Base-by-base conservation (phyloP, 768 basidiomycete genomes). In the Agrocybe pediades region DNA sequence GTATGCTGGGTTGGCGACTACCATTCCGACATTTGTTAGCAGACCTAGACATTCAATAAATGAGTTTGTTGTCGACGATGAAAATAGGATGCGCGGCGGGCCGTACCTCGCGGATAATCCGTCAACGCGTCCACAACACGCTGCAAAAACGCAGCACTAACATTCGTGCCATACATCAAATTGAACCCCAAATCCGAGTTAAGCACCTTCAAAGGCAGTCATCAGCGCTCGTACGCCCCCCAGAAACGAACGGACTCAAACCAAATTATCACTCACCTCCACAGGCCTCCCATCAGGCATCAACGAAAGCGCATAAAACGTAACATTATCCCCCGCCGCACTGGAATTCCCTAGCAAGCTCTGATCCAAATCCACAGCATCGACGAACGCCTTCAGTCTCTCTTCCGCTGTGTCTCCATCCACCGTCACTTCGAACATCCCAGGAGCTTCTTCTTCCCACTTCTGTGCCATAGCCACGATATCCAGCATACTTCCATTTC, bases 11-110 rank as follows among this genome's bases (percentile, higher is more conserved):
- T 77, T 77, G n/a, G 76, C 72, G 11, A 75, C 71, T 8, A 79
- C 69, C 76, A 77, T 76, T 8, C 77, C 77, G 48, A 77, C 63
- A 49, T 75, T 72, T n/a, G 76, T 78, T 9, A 77, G 64, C 6
- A 77, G 63, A 1, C 75, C 74, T 74, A 40, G 9, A 16, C 41
- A 19, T 26, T 24, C 9, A 41, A 19, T 24, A 19, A 45, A 33
- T 36, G 36, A 7, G 16, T 13, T 17, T 29, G n/a, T 26, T 26
- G 24, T 25, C 9, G 7, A 2, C 9, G 51, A 9, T 6, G 8
- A 41, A 9, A 24, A 36, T 17, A 48, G 4, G 39, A 9, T 3
- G 17, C 24, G n/a, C n/a, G 1, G 27, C 49, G 29, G 20, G 29
- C 42, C 66, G 51, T 42, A 73, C 74, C 75, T 63, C 69, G 62